Evolutionary conservation across 495 filamentous ascomycete species (phyloP), one percentile per base, ranked within the genome.

Genomic region (Hypoxylon trugodes): DNA sequence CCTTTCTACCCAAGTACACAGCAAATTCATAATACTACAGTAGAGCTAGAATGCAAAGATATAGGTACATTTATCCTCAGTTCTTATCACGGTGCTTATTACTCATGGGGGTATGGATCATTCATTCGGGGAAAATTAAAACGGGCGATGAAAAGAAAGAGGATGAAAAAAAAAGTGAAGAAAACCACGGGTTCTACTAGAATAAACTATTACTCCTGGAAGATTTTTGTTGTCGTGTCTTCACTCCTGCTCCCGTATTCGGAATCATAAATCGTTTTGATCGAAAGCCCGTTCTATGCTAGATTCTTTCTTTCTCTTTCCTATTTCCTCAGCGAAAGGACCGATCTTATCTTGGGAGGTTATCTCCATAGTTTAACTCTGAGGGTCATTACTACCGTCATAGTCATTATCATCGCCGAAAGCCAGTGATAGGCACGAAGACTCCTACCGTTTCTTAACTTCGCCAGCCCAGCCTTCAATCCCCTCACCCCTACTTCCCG

Each of bases 401-500:
- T 54, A 49, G 55, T 35, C 25, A 61, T n/a, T 33, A 28, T 49
- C 45, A 33, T 36, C 45, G 15, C 36, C 50, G 24, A 30, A 37
- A 59, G 36, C 54, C 22, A 41, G 10, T 9, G 37, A 41, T 47
- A 57, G 16, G 51, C 19, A 25, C 26, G 10, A 21, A 47, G 8
- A 24, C 12, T 21, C 46, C 76, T 80, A 92, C 76, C 89, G 84
- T 79, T 92, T 92, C 82, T 94, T 94, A 2, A 96, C 85, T 79
- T 98, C 95, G 19, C 79, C 81, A 1, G 93, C 89, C 95, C 95
- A 98, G 9, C 95, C 95, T 38, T 97, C 95, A 70, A 98, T 98
- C 6, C 93, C 95, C 52, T 97, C 93, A 3, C 96, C 95, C 35
- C 85, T 86, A 59, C 87, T 93, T 2, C 92, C 93, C 1, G 94